A percentile compares a stretch with the other conserved stretches of the same genome.
phyloP scores from a whole-genome alignment of 352 stramenopile species.

The Globisporangium cystogenes region DNA sequence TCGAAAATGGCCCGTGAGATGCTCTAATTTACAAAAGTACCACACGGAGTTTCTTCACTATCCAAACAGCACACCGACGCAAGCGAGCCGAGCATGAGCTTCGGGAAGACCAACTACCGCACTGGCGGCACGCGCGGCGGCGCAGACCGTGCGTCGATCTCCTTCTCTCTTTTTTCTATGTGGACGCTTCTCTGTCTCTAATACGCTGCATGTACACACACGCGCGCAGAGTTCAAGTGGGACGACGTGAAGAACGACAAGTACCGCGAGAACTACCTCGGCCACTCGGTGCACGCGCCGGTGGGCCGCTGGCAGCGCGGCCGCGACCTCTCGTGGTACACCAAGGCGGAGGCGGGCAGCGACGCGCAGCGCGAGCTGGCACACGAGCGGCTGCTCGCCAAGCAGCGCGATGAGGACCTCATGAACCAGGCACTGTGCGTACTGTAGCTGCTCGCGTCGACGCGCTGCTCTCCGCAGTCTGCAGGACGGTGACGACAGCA shows the following conservation, averaged over 20 bases:
- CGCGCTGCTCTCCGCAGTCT: no score
- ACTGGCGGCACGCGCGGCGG: constrained; percentile 81
- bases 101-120: constrained; percentile 84
- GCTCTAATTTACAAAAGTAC: no score
- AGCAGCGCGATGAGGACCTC: constrained; percentile 84
- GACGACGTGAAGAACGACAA: constrained; percentile 93
- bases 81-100: constrained; percentile 45
- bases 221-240: constrained; percentile 85
- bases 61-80: no score
- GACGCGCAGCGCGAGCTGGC: constrained; percentile 50
- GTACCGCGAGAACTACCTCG: constrained; percentile 90
- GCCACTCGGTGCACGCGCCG: constrained; percentile 81
- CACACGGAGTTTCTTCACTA: no score
- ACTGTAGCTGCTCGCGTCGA: constrained; percentile 2
- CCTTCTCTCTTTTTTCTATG: not conserved
- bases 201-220: not conserved
- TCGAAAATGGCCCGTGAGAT: no score
- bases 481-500: no score
- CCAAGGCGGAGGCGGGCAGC: constrained; percentile 40
- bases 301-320: constrained; percentile 88
- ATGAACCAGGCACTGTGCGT: constrained; percentile 88
- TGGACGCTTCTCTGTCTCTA: not conserved
- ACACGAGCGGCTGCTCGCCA: constrained; percentile 62
- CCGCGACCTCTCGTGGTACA: constrained; percentile 90
- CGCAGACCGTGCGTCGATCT: constrained; percentile 77